Base-by-base conservation (phyloP, 2,329 filamentous ascomycete species). In the Hypoxylon sp. region DNA sequence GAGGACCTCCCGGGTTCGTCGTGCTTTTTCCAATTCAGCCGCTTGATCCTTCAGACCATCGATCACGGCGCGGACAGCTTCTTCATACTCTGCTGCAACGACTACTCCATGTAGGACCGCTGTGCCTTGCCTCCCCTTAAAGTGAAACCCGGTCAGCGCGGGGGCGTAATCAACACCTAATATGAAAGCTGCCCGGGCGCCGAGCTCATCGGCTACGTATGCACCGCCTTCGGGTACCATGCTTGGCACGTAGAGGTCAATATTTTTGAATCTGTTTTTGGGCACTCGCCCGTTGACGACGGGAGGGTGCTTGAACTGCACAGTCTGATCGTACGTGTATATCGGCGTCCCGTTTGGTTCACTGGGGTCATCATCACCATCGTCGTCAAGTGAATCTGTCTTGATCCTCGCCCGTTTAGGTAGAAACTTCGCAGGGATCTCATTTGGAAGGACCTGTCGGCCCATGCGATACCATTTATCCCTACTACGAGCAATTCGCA, bases 381-480 rank as follows among this genome's bases (percentile, higher is more conserved):
- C 75, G 1, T 81, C 80, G 7, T 78, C 79, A 27, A 83, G 82
- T 12, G 82, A 75, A 8, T 74, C 71, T 41, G 69, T 58, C 48
- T 75, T 71, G 43, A 70, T 63, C 25, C 77, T 77, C 46, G 82
- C 78, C 70, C 81, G 78, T 72, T 86, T 84, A 0, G 84, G 82
- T 1, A 93, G 80, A 75, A 90, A 90, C 76, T 97, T 98, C 12
- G 92, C 84, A 0, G 96, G 93, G 60, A 96, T 90, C 76, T 97
- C 92, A 12, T 91, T 88, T 0, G 87, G 80, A 70, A 88, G 92
- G 6, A 99, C 88, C 68, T 94, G 90, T 25, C 93, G 86, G 0
- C 96, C 96, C 64, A 95, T 80, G 1, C 94, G 89, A 77, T 96
- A 97, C 96, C 96, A 99, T 68, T 91, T 93, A 70, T 97, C 93